Evolutionary conservation across 495 filamentous ascomycete genomes (phyloP).

Genomic region (Paragyromitra xinjiangensis): DNA sequence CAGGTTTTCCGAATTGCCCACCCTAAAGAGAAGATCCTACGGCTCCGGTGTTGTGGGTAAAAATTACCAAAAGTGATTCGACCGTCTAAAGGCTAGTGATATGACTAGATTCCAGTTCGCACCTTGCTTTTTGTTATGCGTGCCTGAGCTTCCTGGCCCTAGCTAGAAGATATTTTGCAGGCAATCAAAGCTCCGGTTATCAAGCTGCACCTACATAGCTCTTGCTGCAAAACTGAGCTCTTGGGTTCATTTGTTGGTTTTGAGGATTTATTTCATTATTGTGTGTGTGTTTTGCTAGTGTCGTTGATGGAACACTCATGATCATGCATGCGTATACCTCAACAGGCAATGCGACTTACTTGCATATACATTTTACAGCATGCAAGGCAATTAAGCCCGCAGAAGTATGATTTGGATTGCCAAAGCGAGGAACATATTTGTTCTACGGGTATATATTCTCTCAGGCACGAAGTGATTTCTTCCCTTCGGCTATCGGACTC

Average conservation of each 20-base stretch:
- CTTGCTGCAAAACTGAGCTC: neutral
- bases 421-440: neutral
- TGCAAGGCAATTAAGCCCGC: neutral
- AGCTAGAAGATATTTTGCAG: too few species aligned
- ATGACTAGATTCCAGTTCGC: too few species aligned
- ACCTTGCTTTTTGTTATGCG: too few species aligned
- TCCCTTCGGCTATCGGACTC: constrained; percentile 13
- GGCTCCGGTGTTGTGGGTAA: too few species aligned
- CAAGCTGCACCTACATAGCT: neutral
- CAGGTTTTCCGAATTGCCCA: too few species aligned
- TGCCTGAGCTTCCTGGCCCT: too few species aligned
- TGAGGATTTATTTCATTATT: neutral
- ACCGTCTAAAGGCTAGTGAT: too few species aligned
- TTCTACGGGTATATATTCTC: neutral
- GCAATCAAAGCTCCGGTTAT: neutral
- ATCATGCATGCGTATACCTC: neutral
- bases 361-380: neutral
- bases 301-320: neutral
- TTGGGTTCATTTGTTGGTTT: neutral
- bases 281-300: neutral
- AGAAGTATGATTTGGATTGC: neutral
- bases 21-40: too few species aligned
- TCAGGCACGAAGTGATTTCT: constrained; percentile 6
- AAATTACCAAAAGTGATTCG: too few species aligned
- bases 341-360: neutral